phyloP scores from a whole-genome alignment of 441 rosid species.

The Erysimum cheiri region DNA sequence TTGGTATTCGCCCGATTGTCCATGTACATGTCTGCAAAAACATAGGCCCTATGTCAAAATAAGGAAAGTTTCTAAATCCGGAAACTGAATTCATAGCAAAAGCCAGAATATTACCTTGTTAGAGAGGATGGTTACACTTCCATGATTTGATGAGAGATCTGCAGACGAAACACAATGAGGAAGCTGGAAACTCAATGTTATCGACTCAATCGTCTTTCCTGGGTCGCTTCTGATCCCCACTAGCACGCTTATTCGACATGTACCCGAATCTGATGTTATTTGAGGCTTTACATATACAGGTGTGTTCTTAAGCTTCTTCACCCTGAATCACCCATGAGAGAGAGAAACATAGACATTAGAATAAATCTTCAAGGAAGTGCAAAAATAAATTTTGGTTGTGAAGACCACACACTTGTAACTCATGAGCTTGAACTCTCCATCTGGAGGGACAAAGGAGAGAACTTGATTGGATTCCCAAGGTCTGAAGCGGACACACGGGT shows the following conservation, averaged over 20 bases:
- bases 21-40: slow-evolving; percentile 75
- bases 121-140: slow-evolving; percentile 73
- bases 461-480: slow-evolving; percentile 95
- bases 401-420: slow-evolving; percentile 72
- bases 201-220: slow-evolving; percentile 80
- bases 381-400: not conserved
- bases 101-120: slow-evolving; percentile 62
- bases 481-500: slow-evolving; percentile 90
- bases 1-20: slow-evolving; percentile 87
- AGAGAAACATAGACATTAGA: not conserved
- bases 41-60: no score
- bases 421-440: slow-evolving; percentile 95
- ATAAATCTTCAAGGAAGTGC: not conserved
- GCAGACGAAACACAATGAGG: slow-evolving; percentile 77
- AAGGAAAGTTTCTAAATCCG: not conserved
- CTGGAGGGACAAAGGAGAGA: slow-evolving; percentile 96
- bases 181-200: slow-evolving; percentile 75
- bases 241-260: slow-evolving; percentile 72
- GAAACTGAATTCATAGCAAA: not conserved
- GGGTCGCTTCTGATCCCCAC: slow-evolving; percentile 87
- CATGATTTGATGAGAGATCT: slow-evolving; percentile 90
- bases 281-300: slow-evolving; percentile 95
- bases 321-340: slow-evolving; percentile 49
- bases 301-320: slow-evolving; percentile 79
- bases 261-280: slow-evolving; percentile 73